Evolutionary conservation across 108 stramenopile species (phyloP).

Genomic region (Skeletonema potamos): DNA sequence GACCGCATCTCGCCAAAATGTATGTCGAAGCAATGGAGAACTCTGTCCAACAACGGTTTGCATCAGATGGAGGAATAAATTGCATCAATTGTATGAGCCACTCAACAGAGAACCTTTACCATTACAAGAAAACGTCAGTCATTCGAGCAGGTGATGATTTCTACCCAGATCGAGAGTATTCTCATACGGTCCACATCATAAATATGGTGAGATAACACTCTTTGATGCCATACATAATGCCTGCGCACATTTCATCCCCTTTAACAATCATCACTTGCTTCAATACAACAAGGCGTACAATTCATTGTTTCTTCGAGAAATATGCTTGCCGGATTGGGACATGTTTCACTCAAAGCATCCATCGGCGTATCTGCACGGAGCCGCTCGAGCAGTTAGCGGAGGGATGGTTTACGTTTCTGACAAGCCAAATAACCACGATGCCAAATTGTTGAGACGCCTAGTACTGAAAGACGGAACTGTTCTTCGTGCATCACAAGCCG

Average conservation of each 20-base stretch:
- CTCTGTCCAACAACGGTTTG: constrained; percentile 38
- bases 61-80: constrained; percentile 10
- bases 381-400: constrained; percentile 60
- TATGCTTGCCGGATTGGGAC: constrained; percentile 77
- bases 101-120: constrained; percentile 55
- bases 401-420: constrained; percentile 75
- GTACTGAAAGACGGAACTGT: constrained; percentile 51
- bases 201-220: too few species aligned
- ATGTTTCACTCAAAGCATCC: constrained; percentile 66
- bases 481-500: constrained; percentile 30
- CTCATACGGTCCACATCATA: constrained; percentile 59
- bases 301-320: constrained; percentile 52
- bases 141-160: constrained; percentile 64
- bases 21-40: constrained; percentile 54
- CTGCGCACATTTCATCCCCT: too few species aligned
- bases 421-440: constrained; percentile 52
- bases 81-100: constrained; percentile 82
- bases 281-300: too few species aligned
- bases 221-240: too few species aligned
- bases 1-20: constrained; percentile 33
- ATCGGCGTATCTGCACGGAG: constrained; percentile 61
- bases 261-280: too few species aligned
- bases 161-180: constrained; percentile 51
- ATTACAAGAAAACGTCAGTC: constrained; percentile 38
- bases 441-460: constrained; percentile 27